Evolutionary conservation across 2,329 filamentous ascomycete genomes (phyloP), one percentile per base, ranked within the genome.

Genomic region (Trichoderma afroharzianum): DNA sequence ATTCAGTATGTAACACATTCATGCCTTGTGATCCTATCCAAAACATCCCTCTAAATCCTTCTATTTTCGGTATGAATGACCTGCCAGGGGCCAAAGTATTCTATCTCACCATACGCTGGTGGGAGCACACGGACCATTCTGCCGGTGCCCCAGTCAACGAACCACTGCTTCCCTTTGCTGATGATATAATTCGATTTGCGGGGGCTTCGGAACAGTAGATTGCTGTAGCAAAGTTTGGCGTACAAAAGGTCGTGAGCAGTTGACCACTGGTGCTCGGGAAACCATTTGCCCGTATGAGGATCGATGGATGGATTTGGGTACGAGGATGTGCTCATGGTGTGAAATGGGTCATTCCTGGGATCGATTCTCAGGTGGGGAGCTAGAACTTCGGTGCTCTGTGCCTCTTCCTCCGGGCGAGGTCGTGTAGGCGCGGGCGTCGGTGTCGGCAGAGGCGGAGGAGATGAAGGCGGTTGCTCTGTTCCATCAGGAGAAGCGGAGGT

Each of bases 171-270:
- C 55, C 87, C 88, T 73, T 86, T 84, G 78, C 82, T 82, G 75
- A 90, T 84, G 71, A 90, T 84, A 74, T 87, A 87, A 75, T 88
- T 87, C 72, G 84, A 87, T 77, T 89, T 89, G 67, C 88, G 82
- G 28, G 88, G 88, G 72, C 85, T 87, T 71, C 85, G 83, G 77
- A 86, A 87, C 28, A 88, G 81, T 11, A 90, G 80, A 63, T 88
- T 86, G n/a, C 85, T 85, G 78, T 88, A 88, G 79, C 88, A 90
- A 11, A 88, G 82, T 78, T 87, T 88, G 66, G 88, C 88, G 72
- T 90, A 90, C 32, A 88, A 80, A 79, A 88, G 82, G 75, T 90
- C 88, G 78, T 89, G 87, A 39, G 84, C 84, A 58, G 80, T 80
- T 6, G 86, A 86, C 87, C 87, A 89, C 66, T 82, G 79, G 75